Evolutionary conservation across 176 grass and related monocot genomes (phyloP).

Genomic region (Carex kokanica): DNA sequence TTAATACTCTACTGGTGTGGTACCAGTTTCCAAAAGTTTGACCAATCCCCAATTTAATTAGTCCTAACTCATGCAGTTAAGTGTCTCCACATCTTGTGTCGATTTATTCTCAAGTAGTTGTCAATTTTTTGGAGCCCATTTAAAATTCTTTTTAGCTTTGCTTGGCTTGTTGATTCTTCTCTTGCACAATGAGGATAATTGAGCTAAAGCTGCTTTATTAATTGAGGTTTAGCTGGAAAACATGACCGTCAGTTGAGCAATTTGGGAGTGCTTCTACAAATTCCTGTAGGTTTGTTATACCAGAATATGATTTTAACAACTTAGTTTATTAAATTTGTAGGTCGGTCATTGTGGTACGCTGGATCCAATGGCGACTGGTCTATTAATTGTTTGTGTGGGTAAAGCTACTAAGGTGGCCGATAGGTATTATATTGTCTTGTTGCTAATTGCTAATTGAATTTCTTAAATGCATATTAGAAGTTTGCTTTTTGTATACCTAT

Average conservation of each 20-base stretch:
- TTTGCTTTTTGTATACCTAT: background rate
- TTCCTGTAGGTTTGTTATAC: background rate
- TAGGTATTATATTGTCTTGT: constrained; percentile 44
- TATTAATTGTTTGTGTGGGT: constrained; percentile 90
- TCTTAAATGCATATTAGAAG: constrained; percentile 1
- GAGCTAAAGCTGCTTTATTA: background rate
- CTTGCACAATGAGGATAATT: constrained; percentile 2
- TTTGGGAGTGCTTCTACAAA: background rate
- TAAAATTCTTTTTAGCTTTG: background rate
- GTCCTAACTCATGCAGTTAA: background rate
- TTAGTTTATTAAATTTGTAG: constrained; percentile 36
- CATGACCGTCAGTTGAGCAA: background rate
- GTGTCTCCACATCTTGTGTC: background rate
- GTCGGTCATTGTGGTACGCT: constrained; percentile 94
- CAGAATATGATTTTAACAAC: background rate
- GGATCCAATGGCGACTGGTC: constrained; percentile 91
- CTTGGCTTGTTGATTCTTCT: background rate
- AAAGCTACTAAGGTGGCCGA: constrained; percentile 99
- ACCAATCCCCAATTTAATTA: background rate
- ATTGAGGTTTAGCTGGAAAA: background rate
- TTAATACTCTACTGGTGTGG: background rate
- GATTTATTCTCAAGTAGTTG: background rate
- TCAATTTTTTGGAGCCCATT: background rate
- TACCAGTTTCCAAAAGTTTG: background rate
- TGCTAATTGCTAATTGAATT: background rate